phyloP scores from a whole-genome alignment of 306 rosid genomes.

The Medicago lupulina region DNA sequence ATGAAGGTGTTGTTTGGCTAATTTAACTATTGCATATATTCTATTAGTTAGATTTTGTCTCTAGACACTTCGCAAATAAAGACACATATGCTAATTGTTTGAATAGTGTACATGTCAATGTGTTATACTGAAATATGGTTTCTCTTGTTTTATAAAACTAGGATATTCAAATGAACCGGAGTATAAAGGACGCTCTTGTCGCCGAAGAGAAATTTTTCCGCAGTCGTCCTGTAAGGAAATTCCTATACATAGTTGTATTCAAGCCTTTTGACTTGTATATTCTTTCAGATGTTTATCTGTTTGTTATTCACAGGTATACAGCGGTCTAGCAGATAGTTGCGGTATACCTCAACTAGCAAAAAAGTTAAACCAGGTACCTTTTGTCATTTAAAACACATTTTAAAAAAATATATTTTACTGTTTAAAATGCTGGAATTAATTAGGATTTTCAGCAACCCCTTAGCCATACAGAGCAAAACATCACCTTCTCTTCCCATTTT shows the following conservation, averaged over 20 bases:
- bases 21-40: conserved; percentile 28
- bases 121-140: conserved; percentile 39
- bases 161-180: conserved; percentile 84
- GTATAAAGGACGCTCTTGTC: conserved; percentile 91
- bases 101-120: conserved; percentile 29
- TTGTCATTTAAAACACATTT: background rate
- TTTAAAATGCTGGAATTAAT: conserved; percentile 16
- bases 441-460: background rate
- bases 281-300: conserved; percentile 20
- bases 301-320: conserved; percentile 72
- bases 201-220: conserved; percentile 95
- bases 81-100: conserved; percentile 34
- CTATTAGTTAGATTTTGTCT: conserved; percentile 7
- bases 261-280: conserved; percentile 16
- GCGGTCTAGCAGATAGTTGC: conserved; percentile 85
- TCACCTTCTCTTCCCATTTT: conserved; percentile 8
- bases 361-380: conserved; percentile 87
- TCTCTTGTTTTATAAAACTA: conserved; percentile 52
- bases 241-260: conserved; percentile 19
- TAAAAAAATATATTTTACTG: conserved; percentile 18
- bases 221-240: conserved; percentile 86
- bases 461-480: conserved; percentile 25
- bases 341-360: conserved; percentile 98
- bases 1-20: conserved; percentile 21
- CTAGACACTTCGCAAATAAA: conserved; percentile 16